A percentile compares a stretch with the other conserved stretches of the same genome.
Evolutionary conservation across 495 filamentous ascomycete species (phyloP).

Genomic region (Collariella sp.): DNA sequence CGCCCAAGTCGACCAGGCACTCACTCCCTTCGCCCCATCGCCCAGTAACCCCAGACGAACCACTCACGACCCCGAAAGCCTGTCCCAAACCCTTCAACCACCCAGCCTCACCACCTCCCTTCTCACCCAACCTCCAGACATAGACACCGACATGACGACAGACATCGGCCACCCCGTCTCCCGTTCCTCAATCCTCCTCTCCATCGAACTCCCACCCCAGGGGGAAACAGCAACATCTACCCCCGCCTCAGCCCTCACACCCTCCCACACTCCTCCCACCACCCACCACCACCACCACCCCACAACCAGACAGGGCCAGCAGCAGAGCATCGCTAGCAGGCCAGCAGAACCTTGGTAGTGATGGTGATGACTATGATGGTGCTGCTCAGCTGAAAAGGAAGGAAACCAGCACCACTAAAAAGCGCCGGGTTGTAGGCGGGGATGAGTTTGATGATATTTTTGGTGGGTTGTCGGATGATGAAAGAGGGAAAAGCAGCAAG

Average conservation of each 20-base stretch:
- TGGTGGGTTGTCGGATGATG: not conserved
- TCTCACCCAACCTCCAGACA: not conserved
- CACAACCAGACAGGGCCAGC: not conserved
- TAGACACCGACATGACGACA: not conserved
- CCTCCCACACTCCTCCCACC: not conserved
- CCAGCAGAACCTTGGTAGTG: no score
- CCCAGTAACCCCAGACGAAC: not conserved
- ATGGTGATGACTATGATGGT: no score
- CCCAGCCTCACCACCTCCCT: no score
- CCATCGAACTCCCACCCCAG: not conserved
- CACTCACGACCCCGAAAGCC: not conserved
- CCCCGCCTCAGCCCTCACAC: conserved; percentile 1
- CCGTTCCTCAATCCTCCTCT: not conserved
- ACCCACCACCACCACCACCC: not conserved
- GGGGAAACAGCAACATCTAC: conserved; percentile 1
- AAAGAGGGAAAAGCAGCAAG: not conserved
- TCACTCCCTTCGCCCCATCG: conserved; percentile 22
- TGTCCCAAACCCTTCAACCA: not conserved
- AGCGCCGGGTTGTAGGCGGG: conserved; percentile 12
- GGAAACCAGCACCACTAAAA: not conserved
- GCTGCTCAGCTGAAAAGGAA: no score
- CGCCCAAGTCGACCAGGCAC: conserved; percentile 47
- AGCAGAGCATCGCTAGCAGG: no score
- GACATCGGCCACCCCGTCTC: conserved; percentile 20
- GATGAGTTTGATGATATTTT: conserved; percentile 36